Evolutionary conservation across 176 grass and related monocot genomes (phyloP).

Genomic region (Cenchrus fungigraminus): DNA sequence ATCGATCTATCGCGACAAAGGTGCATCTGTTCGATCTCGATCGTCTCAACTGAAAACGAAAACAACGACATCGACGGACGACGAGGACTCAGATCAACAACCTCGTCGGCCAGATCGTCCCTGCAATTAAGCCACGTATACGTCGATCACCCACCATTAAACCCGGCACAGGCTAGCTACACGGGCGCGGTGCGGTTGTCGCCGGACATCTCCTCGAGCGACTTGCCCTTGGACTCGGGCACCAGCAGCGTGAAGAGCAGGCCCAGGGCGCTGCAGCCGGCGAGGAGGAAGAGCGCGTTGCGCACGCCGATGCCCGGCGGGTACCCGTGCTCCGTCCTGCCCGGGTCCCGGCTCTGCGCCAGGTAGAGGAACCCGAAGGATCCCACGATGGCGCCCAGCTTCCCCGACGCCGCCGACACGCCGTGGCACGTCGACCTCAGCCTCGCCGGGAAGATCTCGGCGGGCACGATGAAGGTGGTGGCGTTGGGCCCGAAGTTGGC

Average conservation of each 20-base stretch:
- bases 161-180: too few species aligned
- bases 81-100: too few species aligned
- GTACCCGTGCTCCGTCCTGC: slow-evolving; percentile 65
- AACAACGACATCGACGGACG: too few species aligned
- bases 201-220: slow-evolving; percentile 47
- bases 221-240: slow-evolving; percentile 66
- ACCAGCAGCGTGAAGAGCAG: slow-evolving; percentile 60
- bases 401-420: too few species aligned
- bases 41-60: too few species aligned
- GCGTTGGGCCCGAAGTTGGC: slow-evolving; percentile 80
- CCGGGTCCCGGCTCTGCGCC: slow-evolving; percentile 52
- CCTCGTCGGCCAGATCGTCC: too few species aligned
- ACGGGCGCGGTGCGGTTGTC: background rate
- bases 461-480: slow-evolving; percentile 90
- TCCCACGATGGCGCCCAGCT: slow-evolving; percentile 57
- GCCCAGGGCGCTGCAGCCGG: slow-evolving; percentile 59
- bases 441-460: slow-evolving; percentile 86
- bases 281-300: slow-evolving; percentile 68
- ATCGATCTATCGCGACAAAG: too few species aligned
- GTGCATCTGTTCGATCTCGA: too few species aligned
- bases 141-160: too few species aligned
- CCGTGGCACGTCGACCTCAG: slow-evolving; percentile 81
- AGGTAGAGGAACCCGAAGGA: slow-evolving; percentile 73
- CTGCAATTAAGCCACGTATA: too few species aligned
- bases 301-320: slow-evolving; percentile 62